Evolutionary conservation across 352 stramenopile species (phyloP).

Genomic region (Pythium brachiatum): DNA sequence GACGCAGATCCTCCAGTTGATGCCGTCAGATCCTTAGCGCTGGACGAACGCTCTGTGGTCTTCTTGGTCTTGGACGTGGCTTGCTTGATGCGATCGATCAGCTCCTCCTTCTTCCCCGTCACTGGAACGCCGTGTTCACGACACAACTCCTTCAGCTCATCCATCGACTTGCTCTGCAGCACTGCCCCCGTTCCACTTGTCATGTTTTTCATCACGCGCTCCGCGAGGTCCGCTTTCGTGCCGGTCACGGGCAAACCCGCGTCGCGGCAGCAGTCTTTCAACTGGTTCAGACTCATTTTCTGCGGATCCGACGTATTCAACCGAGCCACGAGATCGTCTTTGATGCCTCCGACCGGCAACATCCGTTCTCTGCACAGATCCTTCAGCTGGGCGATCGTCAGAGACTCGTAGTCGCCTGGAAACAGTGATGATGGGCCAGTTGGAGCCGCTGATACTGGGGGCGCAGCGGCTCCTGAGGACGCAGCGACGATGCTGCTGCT

Average conservation of each 20-base stretch:
- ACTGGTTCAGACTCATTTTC: slow-evolving; percentile 15
- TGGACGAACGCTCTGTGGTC: background rate
- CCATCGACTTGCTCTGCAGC: slow-evolving; percentile 19
- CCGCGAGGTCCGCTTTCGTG: slow-evolving; percentile 19
- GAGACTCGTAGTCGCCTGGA: slow-evolving; percentile 15
- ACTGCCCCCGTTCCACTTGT: slow-evolving; percentile 5
- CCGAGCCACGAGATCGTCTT: slow-evolving; percentile 19
- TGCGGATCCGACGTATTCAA: slow-evolving; percentile 20
- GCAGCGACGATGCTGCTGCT: background rate
- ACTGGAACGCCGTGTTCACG: slow-evolving; percentile 7
- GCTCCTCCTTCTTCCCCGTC: slow-evolving; percentile 16
- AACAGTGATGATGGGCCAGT: slow-evolving; percentile 6
- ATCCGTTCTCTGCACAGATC: slow-evolving; percentile 18
- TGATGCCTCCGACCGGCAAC: slow-evolving; percentile 23
- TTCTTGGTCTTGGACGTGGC: background rate
- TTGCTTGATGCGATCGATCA: slow-evolving; percentile 19
- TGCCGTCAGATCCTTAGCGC: background rate
- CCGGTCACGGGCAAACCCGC: slow-evolving; percentile 16
- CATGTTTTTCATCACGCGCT: slow-evolving; percentile 18
- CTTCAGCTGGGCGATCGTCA: slow-evolving; percentile 20
- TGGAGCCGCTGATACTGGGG: background rate
- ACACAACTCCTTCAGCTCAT: slow-evolving; percentile 19
- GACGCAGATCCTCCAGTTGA: background rate
- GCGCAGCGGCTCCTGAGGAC: background rate
- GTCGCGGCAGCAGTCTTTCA: slow-evolving; percentile 22